Evolutionary conservation across 768 basidiomycete species (phyloP).

Genomic region (Suillus brevipes): DNA sequence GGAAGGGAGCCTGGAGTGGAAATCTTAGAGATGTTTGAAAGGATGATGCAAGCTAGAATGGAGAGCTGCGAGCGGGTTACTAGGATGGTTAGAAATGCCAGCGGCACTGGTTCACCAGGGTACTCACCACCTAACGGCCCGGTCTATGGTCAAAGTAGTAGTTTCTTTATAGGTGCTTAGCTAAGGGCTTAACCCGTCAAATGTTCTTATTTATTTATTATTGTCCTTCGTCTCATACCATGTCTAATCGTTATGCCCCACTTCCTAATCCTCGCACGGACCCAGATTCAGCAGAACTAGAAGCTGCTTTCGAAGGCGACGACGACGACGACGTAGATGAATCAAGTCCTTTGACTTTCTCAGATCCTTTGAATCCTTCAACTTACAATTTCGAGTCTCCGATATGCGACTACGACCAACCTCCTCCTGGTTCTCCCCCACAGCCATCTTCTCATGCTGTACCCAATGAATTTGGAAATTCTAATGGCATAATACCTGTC

Average conservation of each 20-base stretch:
- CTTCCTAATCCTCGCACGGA: conserved; percentile 58
- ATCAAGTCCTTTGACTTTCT: conserved; percentile 49
- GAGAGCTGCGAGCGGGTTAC: conserved; percentile 73
- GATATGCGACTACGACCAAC: conserved; percentile 65
- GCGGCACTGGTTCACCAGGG: conserved; percentile 20
- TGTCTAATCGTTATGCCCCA: conserved; percentile 67
- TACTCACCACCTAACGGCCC: not conserved
- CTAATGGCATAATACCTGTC: conserved; percentile 67
- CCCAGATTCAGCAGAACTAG: conserved; percentile 63
- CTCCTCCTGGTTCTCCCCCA: conserved; percentile 84
- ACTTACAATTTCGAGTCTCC: conserved; percentile 79
- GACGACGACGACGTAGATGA: conserved; percentile 44
- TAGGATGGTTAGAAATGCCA: conserved; percentile 52
- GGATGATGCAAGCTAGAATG: conserved; percentile 72
- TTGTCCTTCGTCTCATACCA: conserved; percentile 16
- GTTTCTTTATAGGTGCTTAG: conserved; percentile 4
- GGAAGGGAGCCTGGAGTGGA: conserved; percentile 45
- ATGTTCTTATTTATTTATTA: not conserved
- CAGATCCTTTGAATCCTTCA: conserved; percentile 36
- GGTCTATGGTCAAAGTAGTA: conserved; percentile 3
- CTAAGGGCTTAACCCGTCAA: not conserved
- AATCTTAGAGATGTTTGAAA: conserved; percentile 67
- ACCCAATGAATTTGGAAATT: conserved; percentile 72
- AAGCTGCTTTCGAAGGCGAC: conserved; percentile 84
- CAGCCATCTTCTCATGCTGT: conserved; percentile 59